phyloP scores from a whole-genome alignment of 495 filamentous ascomycete genomes.

The Hyaloscypha hepaticicola region DNA sequence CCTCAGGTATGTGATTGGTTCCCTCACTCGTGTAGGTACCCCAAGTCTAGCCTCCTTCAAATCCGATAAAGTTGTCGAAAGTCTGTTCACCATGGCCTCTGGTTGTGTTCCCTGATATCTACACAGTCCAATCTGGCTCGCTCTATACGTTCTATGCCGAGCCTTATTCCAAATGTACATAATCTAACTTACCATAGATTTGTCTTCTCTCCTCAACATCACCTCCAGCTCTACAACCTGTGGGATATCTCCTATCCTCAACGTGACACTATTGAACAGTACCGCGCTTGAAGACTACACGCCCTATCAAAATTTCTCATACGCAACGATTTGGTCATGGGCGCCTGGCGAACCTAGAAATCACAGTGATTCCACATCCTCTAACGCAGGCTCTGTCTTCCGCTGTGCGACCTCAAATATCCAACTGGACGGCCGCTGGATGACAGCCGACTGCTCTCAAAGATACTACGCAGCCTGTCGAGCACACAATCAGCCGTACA shows the following conservation, averaged over 20 bases:
- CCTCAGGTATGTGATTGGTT: slow-evolving; percentile 27
- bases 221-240: slow-evolving; percentile 51
- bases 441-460: slow-evolving; percentile 51
- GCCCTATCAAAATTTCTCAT: slow-evolving; percentile 51
- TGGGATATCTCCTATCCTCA: slow-evolving; percentile 58
- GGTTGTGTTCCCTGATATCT: no score
- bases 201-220: slow-evolving; percentile 34
- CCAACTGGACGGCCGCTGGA: slow-evolving; percentile 50
- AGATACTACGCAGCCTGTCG: slow-evolving; percentile 55
- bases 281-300: slow-evolving; percentile 48
- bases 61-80: no score
- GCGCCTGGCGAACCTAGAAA: slow-evolving; percentile 52
- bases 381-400: slow-evolving; percentile 32
- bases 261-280: slow-evolving; percentile 49
- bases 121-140: no score
- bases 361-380: slow-evolving; percentile 32
- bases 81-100: no score
- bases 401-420: slow-evolving; percentile 55
- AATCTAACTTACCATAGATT: slow-evolving; percentile 21
- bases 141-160: no score
- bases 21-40: background rate
- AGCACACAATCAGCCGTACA: slow-evolving; percentile 47
- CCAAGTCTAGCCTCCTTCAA: no score
- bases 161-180: no score
- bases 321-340: slow-evolving; percentile 60